Percentiles rank a stretch among this genome's conserved stretches.
Conservation (phyloP, 768 basidiomycete species). For the Amanita thiersii region DNA sequence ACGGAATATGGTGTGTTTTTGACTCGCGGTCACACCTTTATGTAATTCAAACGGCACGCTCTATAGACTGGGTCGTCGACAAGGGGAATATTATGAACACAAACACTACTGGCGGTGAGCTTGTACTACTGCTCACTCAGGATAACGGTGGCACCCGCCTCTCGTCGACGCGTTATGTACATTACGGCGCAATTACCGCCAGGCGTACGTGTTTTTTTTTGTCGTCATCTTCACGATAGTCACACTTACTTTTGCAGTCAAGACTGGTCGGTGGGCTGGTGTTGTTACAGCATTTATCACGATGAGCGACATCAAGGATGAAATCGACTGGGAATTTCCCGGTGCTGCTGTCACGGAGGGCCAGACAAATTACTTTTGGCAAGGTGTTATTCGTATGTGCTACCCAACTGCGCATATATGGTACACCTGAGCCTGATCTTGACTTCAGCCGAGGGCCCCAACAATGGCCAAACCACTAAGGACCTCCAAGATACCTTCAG, state of each 20-base stretch:
- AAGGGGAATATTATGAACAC: slow-evolving; percentile 59
- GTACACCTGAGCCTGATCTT: neutral
- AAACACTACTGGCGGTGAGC: slow-evolving; percentile 52
- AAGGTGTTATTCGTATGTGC: slow-evolving; percentile 55
- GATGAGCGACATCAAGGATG: slow-evolving; percentile 79
- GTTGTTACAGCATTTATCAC: slow-evolving; percentile 82
- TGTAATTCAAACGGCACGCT: neutral
- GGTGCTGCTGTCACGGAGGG: slow-evolving; percentile 52
- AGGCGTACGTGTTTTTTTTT: slow-evolving; percentile 29
- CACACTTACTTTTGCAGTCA: slow-evolving; percentile 35
- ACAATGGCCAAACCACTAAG: slow-evolving; percentile 38
- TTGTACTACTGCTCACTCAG: slow-evolving; percentile 62
- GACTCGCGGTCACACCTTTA: neutral
- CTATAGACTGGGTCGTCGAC: slow-evolving; percentile 63
- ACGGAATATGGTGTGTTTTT: slow-evolving; percentile 45
- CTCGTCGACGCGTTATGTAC: slow-evolving; percentile 73
- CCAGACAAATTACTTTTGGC: slow-evolving; percentile 81
- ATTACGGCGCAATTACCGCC: slow-evolving; percentile 73
- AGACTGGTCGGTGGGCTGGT: slow-evolving; percentile 72
- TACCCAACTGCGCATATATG: neutral
- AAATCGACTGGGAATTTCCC: slow-evolving; percentile 86
- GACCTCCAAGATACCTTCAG: slow-evolving; percentile 54
- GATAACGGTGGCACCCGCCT: slow-evolving; percentile 69
- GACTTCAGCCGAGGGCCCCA: slow-evolving; percentile 32
- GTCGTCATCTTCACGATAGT: neutral